These are phyloP conservation scores for Cercospora berteroae DNA, from an alignment of 2,329 filamentous ascomycete genomes.

Conservation along the genomic window DNA sequence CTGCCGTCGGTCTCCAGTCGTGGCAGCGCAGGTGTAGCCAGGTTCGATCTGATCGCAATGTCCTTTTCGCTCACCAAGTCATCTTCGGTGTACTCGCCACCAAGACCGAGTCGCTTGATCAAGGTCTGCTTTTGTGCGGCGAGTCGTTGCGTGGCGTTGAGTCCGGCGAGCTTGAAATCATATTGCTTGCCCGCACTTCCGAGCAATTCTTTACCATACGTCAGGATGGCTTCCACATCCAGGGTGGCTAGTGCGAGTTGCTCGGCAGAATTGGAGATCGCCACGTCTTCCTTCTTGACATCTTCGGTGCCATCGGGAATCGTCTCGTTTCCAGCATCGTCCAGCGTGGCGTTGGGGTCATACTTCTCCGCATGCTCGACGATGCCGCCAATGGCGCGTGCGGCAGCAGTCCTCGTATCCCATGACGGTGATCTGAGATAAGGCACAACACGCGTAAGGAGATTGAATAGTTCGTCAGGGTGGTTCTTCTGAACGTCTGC, in stretches of 20 bases:
- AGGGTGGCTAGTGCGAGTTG: conserved; percentile 71
- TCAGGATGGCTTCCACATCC: conserved; percentile 76
- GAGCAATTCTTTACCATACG: conserved; percentile 77
- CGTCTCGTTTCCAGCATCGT: conserved; percentile 37
- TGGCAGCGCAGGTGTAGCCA: conserved; percentile 41
- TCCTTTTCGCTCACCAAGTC: conserved; percentile 72
- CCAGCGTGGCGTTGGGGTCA: conserved; percentile 63
- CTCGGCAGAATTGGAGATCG: conserved; percentile 42
- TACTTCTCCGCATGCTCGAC: conserved; percentile 83
- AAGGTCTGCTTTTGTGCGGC: conserved; percentile 89
- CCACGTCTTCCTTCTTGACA: conserved; percentile 58
- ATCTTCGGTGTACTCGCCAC: conserved; percentile 81
- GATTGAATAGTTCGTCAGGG: conserved; percentile 94
- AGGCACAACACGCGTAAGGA: conserved; percentile 89
- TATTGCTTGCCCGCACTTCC: conserved; percentile 77
- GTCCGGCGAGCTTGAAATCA: conserved; percentile 76
- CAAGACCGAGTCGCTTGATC: conserved; percentile 73
- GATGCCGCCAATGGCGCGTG: conserved; percentile 92
- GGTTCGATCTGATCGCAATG: conserved; percentile 44
- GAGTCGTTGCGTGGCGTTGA: conserved; percentile 78
- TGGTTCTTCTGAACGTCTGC: conserved; percentile 98
- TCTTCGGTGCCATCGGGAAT: conserved; percentile 39
- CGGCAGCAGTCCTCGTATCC: conserved; percentile 91
- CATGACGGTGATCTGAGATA: conserved; percentile 94
- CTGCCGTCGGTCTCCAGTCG: conserved; percentile 55